phyloP scores from a whole-genome alignment of 768 basidiomycete species.

The Leucocoprinus leucothites region DNA sequence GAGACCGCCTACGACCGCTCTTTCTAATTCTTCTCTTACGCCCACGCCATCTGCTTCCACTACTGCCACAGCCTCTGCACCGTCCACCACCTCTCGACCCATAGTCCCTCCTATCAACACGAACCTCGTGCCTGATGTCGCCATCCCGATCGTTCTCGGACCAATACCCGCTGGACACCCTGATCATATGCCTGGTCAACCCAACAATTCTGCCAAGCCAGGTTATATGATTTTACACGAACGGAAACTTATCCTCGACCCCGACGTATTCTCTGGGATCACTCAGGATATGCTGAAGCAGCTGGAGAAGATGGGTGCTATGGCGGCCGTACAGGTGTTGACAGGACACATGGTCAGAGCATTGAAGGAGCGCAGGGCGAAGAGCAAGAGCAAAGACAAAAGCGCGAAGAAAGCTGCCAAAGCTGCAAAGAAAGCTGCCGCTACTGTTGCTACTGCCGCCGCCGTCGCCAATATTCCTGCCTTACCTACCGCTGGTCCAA shows the following conservation, averaged over 20 bases:
- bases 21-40: constrained; percentile 18
- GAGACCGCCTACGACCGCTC: constrained; percentile 13
- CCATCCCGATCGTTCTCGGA: constrained; percentile 75
- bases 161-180: constrained; percentile 67
- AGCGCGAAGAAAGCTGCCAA: constrained; percentile 24
- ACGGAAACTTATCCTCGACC: constrained; percentile 80
- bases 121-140: constrained; percentile 45
- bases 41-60: constrained; percentile 17
- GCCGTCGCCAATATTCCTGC: constrained; percentile 3
- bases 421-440: constrained; percentile 24
- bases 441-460: constrained; percentile 2
- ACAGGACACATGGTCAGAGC: constrained; percentile 84
- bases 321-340: constrained; percentile 76
- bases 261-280: constrained; percentile 78
- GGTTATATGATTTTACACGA: constrained; percentile 80
- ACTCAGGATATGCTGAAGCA: constrained; percentile 70
- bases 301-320: constrained; percentile 77
- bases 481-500: background rate
- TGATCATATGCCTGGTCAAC: constrained; percentile 42
- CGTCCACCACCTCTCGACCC: constrained; percentile 13
- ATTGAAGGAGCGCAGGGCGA: constrained; percentile 68
- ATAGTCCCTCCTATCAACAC: constrained; percentile 14
- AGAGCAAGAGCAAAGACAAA: constrained; percentile 41
- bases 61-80: constrained; percentile 14
- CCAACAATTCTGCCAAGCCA: constrained; percentile 47